Conservation (phyloP, 75 land plant genomes). For the Cupressus sempervirens region DNA sequence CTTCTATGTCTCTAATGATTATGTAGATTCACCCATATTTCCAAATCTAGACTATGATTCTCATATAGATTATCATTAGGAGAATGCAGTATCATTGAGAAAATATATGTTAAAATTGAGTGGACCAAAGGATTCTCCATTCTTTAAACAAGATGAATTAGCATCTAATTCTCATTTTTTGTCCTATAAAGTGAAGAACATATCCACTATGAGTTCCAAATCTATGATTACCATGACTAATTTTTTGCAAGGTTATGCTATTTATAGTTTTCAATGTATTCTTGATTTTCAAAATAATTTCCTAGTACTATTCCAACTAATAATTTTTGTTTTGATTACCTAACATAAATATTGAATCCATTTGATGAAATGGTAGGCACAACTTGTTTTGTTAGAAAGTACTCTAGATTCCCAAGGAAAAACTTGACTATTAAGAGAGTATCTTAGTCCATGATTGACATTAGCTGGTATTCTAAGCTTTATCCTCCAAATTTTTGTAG, state of each 20-base stretch:
- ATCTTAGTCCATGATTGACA: neutral
- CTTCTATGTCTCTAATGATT: conserved; percentile 27
- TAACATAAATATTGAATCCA: neutral
- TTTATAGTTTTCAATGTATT: conserved; percentile 8
- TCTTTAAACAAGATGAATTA: conserved; percentile 18
- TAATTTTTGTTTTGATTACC: neutral
- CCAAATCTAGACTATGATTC: conserved; percentile 53
- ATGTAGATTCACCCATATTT: conserved; percentile 19
- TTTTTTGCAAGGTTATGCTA: neutral
- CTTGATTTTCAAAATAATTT: neutral
- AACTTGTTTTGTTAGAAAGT: neutral
- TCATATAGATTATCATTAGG: conserved; percentile 63
- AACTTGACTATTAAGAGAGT: neutral
- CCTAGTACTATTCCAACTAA: neutral
- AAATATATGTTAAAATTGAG: conserved; percentile 23
- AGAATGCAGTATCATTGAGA: conserved; percentile 32
- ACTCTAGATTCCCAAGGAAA: neutral
- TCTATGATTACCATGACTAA: neutral
- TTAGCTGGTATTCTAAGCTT: neutral
- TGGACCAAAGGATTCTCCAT: conserved; percentile 21
- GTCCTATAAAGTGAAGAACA: conserved; percentile 38
- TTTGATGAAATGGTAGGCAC: neutral
- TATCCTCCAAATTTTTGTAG: conserved; percentile 24
- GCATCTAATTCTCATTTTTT: conserved; percentile 37
- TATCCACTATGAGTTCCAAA: neutral